phyloP scores from a whole-genome alignment of 352 stramenopile genomes.

The Phytophthora crassamura region DNA sequence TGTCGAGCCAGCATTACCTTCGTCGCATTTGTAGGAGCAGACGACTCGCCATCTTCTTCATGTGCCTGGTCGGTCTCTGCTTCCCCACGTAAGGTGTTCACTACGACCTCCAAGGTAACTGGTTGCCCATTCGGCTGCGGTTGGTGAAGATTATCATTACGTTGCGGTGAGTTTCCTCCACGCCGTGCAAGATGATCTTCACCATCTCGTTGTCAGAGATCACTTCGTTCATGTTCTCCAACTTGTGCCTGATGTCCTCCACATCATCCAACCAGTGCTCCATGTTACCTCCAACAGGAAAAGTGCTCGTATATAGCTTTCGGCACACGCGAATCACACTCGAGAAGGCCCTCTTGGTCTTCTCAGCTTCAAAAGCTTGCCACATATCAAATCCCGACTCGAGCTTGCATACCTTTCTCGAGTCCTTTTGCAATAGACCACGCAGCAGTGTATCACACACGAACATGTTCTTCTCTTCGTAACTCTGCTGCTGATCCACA shows the following conservation, averaged over 20 bases:
- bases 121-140: neutral
- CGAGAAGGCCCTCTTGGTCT: conserved; percentile 2
- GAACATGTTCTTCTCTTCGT: neutral
- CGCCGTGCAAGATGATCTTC: conserved; percentile 1
- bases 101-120: neutral
- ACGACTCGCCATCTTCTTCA: neutral
- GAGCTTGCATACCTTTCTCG: too few species aligned
- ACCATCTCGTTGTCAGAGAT: conserved; percentile 1
- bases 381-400: conserved; percentile 17
- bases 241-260: neutral
- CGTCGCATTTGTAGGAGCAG: neutral
- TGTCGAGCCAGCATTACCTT: too few species aligned
- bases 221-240: neutral
- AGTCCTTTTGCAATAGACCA: conserved; percentile 3
- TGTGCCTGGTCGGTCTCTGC: conserved; percentile 2
- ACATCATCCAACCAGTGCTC: conserved; percentile 3
- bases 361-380: conserved; percentile 10
- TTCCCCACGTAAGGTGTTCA: conserved; percentile 10
- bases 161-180: neutral
- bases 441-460: conserved; percentile 1
- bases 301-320: conserved; percentile 3
- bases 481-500: neutral
- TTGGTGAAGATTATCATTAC: neutral
- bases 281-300: neutral
- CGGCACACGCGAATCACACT: neutral